Conservation (phyloP, 495 filamentous ascomycete genomes). For the Neurospora cerealis region DNA sequence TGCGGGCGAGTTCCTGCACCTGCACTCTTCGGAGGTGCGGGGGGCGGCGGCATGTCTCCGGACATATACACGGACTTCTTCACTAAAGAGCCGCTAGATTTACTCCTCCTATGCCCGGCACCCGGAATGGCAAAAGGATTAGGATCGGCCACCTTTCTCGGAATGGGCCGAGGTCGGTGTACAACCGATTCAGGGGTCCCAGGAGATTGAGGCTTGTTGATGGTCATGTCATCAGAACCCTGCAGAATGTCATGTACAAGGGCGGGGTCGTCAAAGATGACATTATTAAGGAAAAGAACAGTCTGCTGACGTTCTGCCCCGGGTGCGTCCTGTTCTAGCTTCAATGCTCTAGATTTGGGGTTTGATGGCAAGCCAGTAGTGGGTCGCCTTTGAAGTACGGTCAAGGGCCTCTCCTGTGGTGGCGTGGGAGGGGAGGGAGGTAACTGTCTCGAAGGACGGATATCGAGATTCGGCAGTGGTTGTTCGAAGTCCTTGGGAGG, state of each 20-base stretch:
- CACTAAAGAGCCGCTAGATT: slow-evolving; percentile 32
- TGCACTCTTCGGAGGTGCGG: slow-evolving; percentile 33
- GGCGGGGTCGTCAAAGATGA: slow-evolving; percentile 39
- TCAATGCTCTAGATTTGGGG: slow-evolving; percentile 34
- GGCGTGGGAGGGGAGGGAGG: slow-evolving; percentile 20
- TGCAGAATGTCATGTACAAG: slow-evolving; percentile 36
- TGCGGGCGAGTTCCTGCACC: slow-evolving; percentile 19
- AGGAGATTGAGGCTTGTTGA: slow-evolving; percentile 11
- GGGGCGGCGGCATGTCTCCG: slow-evolving; percentile 24
- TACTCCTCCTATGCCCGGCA: slow-evolving; percentile 29
- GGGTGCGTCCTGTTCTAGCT: slow-evolving; percentile 17
- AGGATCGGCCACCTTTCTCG: slow-evolving; percentile 33
- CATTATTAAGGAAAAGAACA: slow-evolving; percentile 43
- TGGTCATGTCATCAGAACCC: slow-evolving; percentile 18
- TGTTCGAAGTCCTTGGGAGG: not conserved
- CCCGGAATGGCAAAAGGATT: slow-evolving; percentile 18
- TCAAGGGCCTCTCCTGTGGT: slow-evolving; percentile 26
- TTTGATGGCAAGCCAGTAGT: slow-evolving; percentile 42
- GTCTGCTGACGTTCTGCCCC: slow-evolving; percentile 29
- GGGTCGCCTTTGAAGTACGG: slow-evolving; percentile 33
- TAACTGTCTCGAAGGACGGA: slow-evolving; percentile 25
- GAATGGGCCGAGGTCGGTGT: slow-evolving; percentile 43
- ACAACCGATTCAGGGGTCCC: slow-evolving; percentile 30
- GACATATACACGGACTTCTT: slow-evolving; percentile 34
- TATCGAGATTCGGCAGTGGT: slow-evolving; percentile 7